A percentile compares a stretch with the other conserved stretches of the same genome.
These are phyloP conservation scores for Mimosa bimucronata DNA, from an alignment of 306 rosid genomes.

Conservation along the genomic window DNA sequence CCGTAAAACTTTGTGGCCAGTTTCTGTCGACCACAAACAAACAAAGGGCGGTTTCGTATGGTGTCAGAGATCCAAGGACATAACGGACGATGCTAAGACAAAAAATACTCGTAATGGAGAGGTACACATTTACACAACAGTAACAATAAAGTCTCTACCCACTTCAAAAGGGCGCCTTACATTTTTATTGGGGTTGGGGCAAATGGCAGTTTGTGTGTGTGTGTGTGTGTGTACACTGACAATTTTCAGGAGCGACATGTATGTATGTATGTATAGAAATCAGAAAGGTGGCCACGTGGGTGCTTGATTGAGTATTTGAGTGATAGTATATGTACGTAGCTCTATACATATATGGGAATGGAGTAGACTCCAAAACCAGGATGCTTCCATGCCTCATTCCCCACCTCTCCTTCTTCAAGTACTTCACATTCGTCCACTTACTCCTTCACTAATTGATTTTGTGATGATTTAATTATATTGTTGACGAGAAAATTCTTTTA, in stretches of 20 bases:
- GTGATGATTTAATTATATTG: too few relatives aligned
- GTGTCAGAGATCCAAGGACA: too few relatives aligned
- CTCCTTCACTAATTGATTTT: too few relatives aligned
- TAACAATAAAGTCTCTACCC: not conserved
- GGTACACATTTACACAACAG: not conserved
- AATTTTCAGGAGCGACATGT: too few relatives aligned
- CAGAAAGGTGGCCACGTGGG: not conserved
- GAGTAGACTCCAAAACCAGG: not conserved
- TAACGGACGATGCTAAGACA: not conserved
- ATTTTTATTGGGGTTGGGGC: not conserved
- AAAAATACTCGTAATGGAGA: not conserved
- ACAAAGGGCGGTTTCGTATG: not conserved
- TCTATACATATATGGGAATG: not conserved
- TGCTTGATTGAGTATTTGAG: not conserved
- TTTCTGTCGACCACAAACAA: not conserved
- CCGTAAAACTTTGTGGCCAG: not conserved
- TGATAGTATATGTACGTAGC: not conserved
- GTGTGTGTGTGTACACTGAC: too few relatives aligned
- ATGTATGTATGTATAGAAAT: too few relatives aligned
- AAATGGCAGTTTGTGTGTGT: too few relatives aligned
- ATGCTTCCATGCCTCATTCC: not conserved
- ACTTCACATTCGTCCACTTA: too few relatives aligned
- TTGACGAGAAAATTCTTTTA: too few relatives aligned
- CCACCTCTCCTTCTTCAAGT: too few relatives aligned
- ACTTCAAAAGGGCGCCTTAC: not conserved